Evolutionary conservation across 345 rosid species (phyloP).

Genomic region (Erodium maritimum): DNA sequence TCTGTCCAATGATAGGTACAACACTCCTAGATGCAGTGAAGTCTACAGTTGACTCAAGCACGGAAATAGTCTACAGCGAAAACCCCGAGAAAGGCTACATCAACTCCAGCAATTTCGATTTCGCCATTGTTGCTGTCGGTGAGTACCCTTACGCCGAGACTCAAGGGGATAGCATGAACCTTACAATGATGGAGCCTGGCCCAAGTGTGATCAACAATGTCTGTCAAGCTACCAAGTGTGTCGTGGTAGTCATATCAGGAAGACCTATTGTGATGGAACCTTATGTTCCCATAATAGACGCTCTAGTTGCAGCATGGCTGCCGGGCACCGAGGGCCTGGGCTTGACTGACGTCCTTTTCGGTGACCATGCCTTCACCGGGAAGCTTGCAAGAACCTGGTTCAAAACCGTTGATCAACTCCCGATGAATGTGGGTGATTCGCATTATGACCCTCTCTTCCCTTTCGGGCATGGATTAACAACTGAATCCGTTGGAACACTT

Average conservation of each 20-base stretch:
- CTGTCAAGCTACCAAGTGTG: slow-evolving; percentile 59
- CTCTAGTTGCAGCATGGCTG: slow-evolving; percentile 83
- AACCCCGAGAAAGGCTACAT: slow-evolving; percentile 55
- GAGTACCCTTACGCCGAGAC: slow-evolving; percentile 82
- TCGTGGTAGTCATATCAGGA: slow-evolving; percentile 67
- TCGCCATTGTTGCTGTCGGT: slow-evolving; percentile 73
- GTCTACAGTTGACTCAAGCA: slow-evolving; percentile 54
- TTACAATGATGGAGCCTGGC: slow-evolving; percentile 64
- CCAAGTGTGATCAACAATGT: slow-evolving; percentile 49
- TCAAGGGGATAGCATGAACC: slow-evolving; percentile 52
- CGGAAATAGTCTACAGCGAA: slow-evolving; percentile 47
- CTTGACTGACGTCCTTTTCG: slow-evolving; percentile 67
- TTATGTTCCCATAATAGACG: slow-evolving; percentile 45
- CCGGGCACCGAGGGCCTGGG: slow-evolving; percentile 97
- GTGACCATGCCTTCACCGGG: slow-evolving; percentile 75
- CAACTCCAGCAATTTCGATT: slow-evolving; percentile 53
- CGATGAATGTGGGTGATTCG: slow-evolving; percentile 72
- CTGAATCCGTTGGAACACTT: slow-evolving; percentile 42
- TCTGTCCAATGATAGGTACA: slow-evolving; percentile 34
- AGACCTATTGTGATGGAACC: slow-evolving; percentile 81
- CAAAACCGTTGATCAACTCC: slow-evolving; percentile 72
- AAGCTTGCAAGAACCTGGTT: slow-evolving; percentile 88
- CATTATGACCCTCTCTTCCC: slow-evolving; percentile 83
- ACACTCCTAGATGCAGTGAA: slow-evolving; percentile 69
- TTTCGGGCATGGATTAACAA: slow-evolving; percentile 68